Base-by-base conservation (phyloP, 352 stramenopile species). In the Globisporangium middletonii region DNA sequence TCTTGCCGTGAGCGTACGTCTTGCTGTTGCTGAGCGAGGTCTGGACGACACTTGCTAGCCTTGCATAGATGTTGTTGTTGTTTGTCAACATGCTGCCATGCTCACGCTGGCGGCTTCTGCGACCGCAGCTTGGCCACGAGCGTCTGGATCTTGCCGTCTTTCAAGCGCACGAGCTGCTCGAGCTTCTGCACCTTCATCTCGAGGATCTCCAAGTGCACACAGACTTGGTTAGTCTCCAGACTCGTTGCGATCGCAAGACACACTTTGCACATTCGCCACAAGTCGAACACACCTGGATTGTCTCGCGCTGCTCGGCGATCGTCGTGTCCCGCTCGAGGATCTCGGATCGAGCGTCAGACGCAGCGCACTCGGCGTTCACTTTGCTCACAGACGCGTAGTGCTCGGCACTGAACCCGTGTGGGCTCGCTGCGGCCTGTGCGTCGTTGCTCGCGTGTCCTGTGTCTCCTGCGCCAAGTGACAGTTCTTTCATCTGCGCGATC, bases 121-220 rank as follows among this genome's bases (percentile, higher is more conserved):
- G 79, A 86, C n/a, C 83, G 77, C 48, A 93, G 45, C 54, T 93
- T 93, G n/a, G 81, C 78, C 16, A 88, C 75, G 3, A 97, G 73
- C 35, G 89, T 94, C 65, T 94, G 71, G 57, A 98, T 98, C 60
- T 98, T 97, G 60, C 76, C 79, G 53, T 98, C 94, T 65, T 98
- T 98, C 2, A 98, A 69, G 3, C 90, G 83, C 16, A 98, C 78
- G 26, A 98, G 77, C 71, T 98, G 92, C 75, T 98, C 94, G 18
- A 98, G 75, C 68, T 98, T 98, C 50, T 94, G 77, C 23, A 98
- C 86, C 72, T 98, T 98, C 67, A 97, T 89, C 62, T 98, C 89
- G 19, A 98, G 65, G 43, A 98, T 98, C 70, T 96, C 60, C 28
- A 16, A 23, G 23, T 23, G 23, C 19, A 42, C 23, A 23, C 23